Conservation (phyloP, 495 filamentous ascomycete genomes). For the Clohesyomyces aquaticus region DNA sequence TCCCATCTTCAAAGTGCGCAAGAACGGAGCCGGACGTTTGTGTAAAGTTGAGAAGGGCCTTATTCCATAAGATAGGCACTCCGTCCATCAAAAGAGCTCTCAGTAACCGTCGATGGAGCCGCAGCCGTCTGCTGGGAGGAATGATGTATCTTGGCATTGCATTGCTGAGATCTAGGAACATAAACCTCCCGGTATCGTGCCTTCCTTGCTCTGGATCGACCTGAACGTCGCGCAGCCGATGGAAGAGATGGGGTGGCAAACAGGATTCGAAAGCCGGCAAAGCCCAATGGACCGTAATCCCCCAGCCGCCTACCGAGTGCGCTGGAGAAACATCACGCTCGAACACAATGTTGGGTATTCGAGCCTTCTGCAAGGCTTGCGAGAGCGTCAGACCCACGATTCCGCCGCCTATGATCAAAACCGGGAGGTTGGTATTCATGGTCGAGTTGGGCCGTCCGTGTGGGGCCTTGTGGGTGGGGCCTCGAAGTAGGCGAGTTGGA, state of each 20-base stretch:
- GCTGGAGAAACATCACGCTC: conserved; percentile 13
- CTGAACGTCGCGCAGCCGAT: conserved; percentile 8
- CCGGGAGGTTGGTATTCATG: conserved; percentile 1
- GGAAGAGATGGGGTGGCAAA: conserved; percentile 10
- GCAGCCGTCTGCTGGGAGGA: conserved; percentile 7
- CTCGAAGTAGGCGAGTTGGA: no score
- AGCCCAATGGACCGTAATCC: conserved; percentile 25
- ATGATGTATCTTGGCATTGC: conserved; percentile 24
- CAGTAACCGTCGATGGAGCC: conserved; percentile 14
- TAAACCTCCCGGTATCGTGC: conserved; percentile 20
- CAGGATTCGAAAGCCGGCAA: conserved; percentile 13
- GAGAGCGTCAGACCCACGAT: conserved; percentile 28
- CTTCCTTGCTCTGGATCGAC: conserved; percentile 19
- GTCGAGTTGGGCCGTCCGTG: no score
- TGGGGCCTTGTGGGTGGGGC: no score
- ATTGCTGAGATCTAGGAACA: conserved; percentile 22
- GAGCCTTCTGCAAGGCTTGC: conserved; percentile 19
- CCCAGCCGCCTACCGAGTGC: conserved; percentile 8
- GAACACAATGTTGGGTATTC: conserved; percentile 12
- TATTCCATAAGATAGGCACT: conserved; percentile 10
- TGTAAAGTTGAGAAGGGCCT: neutral
- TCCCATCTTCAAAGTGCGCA: conserved; percentile 23
- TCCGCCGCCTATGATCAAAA: conserved; percentile 26
- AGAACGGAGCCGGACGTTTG: neutral
- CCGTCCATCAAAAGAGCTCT: conserved; percentile 13